Percentiles rank a stretch among this genome's conserved stretches.
These are phyloP conservation scores for Pontederia crassipes DNA, from an alignment of 176 grass and related monocot species.

Conservation along the genomic window DNA sequence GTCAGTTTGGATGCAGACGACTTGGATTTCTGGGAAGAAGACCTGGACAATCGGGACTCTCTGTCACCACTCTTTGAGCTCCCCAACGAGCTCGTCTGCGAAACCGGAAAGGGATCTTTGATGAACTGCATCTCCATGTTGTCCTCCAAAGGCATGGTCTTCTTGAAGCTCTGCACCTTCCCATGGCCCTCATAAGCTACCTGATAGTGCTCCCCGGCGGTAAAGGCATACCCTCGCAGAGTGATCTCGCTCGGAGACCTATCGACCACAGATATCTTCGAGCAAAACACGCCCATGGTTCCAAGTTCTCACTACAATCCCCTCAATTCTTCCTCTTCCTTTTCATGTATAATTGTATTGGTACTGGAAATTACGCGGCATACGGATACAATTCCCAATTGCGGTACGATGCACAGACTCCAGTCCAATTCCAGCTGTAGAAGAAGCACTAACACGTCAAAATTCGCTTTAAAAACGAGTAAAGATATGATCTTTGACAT, in stretches of 20 bases:
- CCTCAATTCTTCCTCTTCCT: conserved; percentile 14
- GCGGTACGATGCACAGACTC: background rate
- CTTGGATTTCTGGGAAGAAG: conserved; percentile 10
- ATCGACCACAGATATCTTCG: conserved; percentile 4
- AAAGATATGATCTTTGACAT: background rate
- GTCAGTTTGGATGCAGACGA: background rate
- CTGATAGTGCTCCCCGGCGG: background rate
- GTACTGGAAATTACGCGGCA: background rate
- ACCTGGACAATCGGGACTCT: background rate
- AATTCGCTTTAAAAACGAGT: background rate
- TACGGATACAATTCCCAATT: background rate
- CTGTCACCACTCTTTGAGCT: background rate
- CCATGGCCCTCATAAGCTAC: background rate
- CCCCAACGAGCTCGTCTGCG: background rate
- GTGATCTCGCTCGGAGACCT: conserved; percentile 11
- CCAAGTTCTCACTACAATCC: background rate
- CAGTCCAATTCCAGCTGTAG: background rate
- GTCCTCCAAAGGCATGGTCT: background rate
- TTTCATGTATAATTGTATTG: background rate
- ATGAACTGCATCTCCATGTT: background rate
- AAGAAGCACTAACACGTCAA: background rate
- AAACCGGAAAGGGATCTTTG: background rate
- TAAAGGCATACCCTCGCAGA: background rate
- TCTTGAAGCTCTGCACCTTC: background rate
- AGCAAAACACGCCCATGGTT: conserved; percentile 14